Evolutionary conservation across 768 basidiomycete genomes (phyloP), one percentile per base, ranked within the genome.

Genomic region (Hypsizygus marmoreus): DNA sequence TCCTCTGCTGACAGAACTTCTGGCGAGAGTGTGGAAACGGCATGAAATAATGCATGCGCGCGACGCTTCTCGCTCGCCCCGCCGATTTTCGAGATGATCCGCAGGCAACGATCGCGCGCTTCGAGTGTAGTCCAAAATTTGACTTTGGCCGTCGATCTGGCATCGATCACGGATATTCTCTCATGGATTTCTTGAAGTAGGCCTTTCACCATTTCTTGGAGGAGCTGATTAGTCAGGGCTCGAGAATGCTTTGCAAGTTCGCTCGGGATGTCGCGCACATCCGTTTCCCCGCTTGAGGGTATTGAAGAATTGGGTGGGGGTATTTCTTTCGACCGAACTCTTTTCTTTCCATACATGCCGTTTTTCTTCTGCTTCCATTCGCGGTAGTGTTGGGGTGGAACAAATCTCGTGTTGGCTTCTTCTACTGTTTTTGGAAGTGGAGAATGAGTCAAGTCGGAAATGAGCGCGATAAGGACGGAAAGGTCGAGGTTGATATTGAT

Each of bases 111-210:
- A 38, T 80, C 76, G 32, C 79, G 78, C 0, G 90, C 91, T 60
- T 93, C 91, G 0, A 64, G 60, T 0, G 91, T 94, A 4, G 88
- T 84, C 88, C 89, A 95, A 49, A 93, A 91, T 35, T 78, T 72
- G 6, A 88, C 69, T 2, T 61, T 49, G 10, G 47, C 33, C 3
- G 48, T 20, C 19, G n/a, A n/a, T 26, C 36, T 17, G 60, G 17
- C 2, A 54, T n/a, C 28, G 16, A 63, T 39, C 7, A 53, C 14
- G 1, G 57, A 53, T 8, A 83, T 60, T 26, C 76, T 75, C 19
- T 80, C 76, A 36, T 68, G 67, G 32, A 91, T 73, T 48, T 88
- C 86, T 42, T 84, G 70, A 2, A 93, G 64, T 24, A 89, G 56
- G 0, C 72, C 73, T 41, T 69, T 77, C 6, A 69, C 62, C 80